Evolutionary conservation across 2,329 filamentous ascomycete genomes (phyloP), one percentile per base, ranked within the genome.

Genomic region (Rhexocercosporidium sp.): DNA sequence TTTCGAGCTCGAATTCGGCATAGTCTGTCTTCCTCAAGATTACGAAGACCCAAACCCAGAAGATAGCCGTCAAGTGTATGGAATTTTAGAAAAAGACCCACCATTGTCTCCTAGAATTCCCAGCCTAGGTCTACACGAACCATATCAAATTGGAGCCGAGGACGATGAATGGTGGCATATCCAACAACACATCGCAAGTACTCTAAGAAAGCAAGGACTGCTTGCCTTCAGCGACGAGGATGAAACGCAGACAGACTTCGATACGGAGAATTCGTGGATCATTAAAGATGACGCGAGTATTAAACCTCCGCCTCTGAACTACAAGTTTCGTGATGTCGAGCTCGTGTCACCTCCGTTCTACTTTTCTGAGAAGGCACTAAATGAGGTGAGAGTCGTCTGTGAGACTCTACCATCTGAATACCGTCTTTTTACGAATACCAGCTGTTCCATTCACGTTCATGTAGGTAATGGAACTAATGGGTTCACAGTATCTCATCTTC

Each of bases 401-500:
- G 34, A 53, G 18, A 18, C 71, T 5, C 34, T 76, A 14, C 62
- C 59, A 1, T 54, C 39, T 1, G 66, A 53, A 5, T 75, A 74
- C 53, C 51, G 69, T 4, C 22, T 75, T 3, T 56, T 71, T 14
- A 65, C 69, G n/a, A 78, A 78, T 59, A 34, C 64, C 0, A 69
- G 65, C 0, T 75, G 70, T 53, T 76, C 76, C 0, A 46, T 78
- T 0, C 77, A 79, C 54, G 72, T 79, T 8, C 78, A 80, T 60
- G 62, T 77, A n/a, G 77, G 78, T 1, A 73, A 76, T 34, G 70
- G 70, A 1, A 46, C 44, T 1, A 9, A 63, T 4, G 71, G 73
- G 0, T 76, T 77, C 31, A 66, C 67, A 2, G 53, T 75, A 3
- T n/a, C 47, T 9, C 72, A 71, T 2, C 47, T 79, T 11, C 73